phyloP scores from a whole-genome alignment of 2,329 filamentous ascomycete species.

The Beauveria australis region DNA sequence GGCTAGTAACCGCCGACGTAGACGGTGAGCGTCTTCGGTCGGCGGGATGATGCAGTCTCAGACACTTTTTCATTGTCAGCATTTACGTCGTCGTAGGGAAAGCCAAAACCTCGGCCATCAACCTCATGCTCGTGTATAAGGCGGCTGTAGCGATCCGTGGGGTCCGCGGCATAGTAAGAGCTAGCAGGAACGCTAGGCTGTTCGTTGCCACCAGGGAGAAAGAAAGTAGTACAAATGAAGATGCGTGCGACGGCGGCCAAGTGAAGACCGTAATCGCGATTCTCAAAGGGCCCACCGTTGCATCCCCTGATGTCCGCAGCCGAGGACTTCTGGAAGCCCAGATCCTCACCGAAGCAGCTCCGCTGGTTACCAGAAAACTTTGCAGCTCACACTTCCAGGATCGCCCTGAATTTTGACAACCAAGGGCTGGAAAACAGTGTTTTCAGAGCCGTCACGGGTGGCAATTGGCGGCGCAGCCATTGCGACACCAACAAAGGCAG shows the following conservation, averaged over 20 bases:
- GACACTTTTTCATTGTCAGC: constrained; percentile 46
- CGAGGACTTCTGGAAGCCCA: constrained; percentile 33
- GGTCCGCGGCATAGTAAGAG: constrained; percentile 35
- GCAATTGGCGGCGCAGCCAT: constrained; percentile 11
- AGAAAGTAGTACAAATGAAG: constrained; percentile 38
- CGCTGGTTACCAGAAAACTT: constrained; percentile 27
- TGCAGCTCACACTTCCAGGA: constrained; percentile 32
- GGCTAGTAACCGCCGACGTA: constrained; percentile 18
- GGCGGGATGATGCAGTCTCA: constrained; percentile 22
- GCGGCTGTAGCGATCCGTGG: constrained; percentile 49
- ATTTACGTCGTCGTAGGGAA: constrained; percentile 61
- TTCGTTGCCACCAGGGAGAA: constrained; percentile 36
- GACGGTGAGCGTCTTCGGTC: constrained; percentile 20
- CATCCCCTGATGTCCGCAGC: constrained; percentile 42
- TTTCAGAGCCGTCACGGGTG: constrained; percentile 14
- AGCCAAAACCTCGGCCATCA: constrained; percentile 55
- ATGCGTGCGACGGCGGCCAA: constrained; percentile 37
- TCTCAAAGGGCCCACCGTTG: constrained; percentile 38
- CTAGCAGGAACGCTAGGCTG: constrained; percentile 31
- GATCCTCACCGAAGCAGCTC: constrained; percentile 33
- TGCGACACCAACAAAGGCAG: constrained; percentile 14
- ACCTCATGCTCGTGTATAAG: constrained; percentile 52
- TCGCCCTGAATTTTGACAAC: constrained; percentile 35
- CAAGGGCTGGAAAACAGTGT: constrained; percentile 26
- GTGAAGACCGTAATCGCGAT: constrained; percentile 29